phyloP scores from a whole-genome alignment of 192 early-diverging fungal genomes.

The Backusella sp. region DNA sequence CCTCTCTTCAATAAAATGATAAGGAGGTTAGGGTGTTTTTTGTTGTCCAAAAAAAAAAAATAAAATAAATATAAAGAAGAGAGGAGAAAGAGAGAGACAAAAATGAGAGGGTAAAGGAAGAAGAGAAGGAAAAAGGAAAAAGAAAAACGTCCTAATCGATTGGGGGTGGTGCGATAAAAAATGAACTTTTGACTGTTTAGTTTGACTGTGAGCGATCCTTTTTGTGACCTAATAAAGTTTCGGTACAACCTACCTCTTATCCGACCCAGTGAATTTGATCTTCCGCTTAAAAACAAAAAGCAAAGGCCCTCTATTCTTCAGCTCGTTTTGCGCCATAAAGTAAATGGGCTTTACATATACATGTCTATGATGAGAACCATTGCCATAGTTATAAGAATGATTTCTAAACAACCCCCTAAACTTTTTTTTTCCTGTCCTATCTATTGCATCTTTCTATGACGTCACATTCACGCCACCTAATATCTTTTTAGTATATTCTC shows the following conservation, averaged over 20 bases:
- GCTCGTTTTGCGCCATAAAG: too few species aligned
- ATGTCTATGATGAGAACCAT: not conserved
- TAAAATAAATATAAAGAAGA: not conserved
- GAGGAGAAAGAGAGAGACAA: slow-evolving; percentile 1
- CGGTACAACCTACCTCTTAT: slow-evolving; percentile 8
- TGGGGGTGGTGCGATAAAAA: not conserved
- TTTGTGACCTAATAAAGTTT: slow-evolving; percentile 22
- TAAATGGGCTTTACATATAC: too few species aligned
- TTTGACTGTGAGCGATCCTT: not conserved
- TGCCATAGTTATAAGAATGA: not conserved
- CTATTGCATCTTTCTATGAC: not conserved
- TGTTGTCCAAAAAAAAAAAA: slow-evolving; percentile 8
- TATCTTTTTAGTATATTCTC: not conserved
- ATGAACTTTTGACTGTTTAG: slow-evolving; percentile 4
- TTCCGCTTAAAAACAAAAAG: not conserved
- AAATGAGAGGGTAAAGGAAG: not conserved
- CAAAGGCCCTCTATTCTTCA: not conserved
- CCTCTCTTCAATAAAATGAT: not conserved
- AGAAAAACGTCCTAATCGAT: slow-evolving; percentile 6
- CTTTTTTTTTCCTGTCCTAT: not conserved
- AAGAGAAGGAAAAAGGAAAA: slow-evolving; percentile 9
- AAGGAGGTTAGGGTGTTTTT: not conserved
- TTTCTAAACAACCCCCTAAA: slow-evolving; percentile 3
- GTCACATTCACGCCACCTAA: not conserved
- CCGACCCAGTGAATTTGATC: not conserved